phyloP scores from a whole-genome alignment of 768 basidiomycete species.

The Hygrophorus pudorinus region DNA sequence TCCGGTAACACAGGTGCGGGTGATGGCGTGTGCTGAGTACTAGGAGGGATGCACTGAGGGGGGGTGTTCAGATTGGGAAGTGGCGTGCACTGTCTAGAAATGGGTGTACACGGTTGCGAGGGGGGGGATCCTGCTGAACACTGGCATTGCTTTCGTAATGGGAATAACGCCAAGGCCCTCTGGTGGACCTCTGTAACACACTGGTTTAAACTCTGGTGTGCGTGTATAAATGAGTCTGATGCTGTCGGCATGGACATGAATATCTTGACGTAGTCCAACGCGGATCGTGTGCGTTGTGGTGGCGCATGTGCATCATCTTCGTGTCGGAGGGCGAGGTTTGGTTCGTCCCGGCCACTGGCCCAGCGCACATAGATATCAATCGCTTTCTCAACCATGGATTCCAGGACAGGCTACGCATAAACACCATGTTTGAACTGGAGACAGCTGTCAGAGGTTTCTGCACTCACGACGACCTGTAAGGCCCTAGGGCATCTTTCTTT shows the following conservation, averaged over 20 bases:
- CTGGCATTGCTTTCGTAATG: slow-evolving; percentile 33
- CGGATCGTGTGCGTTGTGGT: not conserved
- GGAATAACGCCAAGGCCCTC: slow-evolving; percentile 31
- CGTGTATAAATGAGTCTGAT: slow-evolving; percentile 28
- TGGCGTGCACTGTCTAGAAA: no score
- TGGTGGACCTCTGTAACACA: slow-evolving; percentile 40
- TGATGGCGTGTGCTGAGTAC: slow-evolving; percentile 13
- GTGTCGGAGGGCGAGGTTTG: slow-evolving; percentile 31
- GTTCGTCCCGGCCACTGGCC: slow-evolving; percentile 34
- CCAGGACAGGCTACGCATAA: slow-evolving; percentile 30
- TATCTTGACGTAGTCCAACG: slow-evolving; percentile 9
- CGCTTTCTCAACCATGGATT: slow-evolving; percentile 42
- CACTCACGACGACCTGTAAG: slow-evolving; percentile 34
- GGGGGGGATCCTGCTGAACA: slow-evolving; percentile 27
- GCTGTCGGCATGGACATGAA: slow-evolving; percentile 15
- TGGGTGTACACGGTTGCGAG: slow-evolving; percentile 10
- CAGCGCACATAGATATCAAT: slow-evolving; percentile 39
- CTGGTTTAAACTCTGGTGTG: slow-evolving; percentile 33
- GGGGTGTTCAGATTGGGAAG: no score
- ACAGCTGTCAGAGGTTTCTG: not conserved
- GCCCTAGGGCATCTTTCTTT: slow-evolving; percentile 37
- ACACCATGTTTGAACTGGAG: slow-evolving; percentile 3
- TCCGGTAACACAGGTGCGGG: slow-evolving; percentile 31
- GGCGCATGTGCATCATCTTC: slow-evolving; percentile 17
- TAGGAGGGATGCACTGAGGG: slow-evolving; percentile 34